A percentile compares a stretch with the other conserved stretches of the same genome.
Conservation (phyloP, 139 green algal genomes). For the Ostreobium quekettii region DNA sequence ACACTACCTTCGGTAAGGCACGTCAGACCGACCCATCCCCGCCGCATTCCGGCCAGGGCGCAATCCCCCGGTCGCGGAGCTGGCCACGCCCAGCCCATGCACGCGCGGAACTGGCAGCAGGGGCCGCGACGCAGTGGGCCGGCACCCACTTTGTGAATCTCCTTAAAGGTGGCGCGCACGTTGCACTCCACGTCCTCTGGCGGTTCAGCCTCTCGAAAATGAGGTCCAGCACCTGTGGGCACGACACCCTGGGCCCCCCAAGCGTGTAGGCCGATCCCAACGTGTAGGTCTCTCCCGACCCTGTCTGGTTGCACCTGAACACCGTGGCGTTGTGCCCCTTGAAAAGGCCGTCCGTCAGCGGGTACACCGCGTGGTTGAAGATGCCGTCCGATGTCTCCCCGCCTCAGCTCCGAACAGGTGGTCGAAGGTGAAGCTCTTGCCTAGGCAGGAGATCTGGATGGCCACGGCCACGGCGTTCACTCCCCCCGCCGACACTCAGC, state of each 20-base stretch:
- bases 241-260: constrained; percentile 47
- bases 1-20: too few species aligned
- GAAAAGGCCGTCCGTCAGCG: constrained; percentile 78
- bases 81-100: too few species aligned
- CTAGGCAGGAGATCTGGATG: neutral
- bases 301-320: constrained; percentile 59
- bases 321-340: constrained; percentile 84
- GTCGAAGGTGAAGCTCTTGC: constrained; percentile 16
- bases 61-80: too few species aligned
- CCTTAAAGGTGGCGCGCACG: constrained; percentile 80
- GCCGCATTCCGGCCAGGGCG: too few species aligned
- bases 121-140: too few species aligned
- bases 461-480: neutral
- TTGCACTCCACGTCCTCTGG: constrained; percentile 44
- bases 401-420: neutral
- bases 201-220: constrained; percentile 59
- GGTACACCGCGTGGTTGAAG: constrained; percentile 61
- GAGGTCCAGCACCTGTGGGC: constrained; percentile 63
- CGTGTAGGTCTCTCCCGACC: constrained; percentile 81
- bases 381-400: constrained; percentile 35
- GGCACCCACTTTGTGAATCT: constrained; percentile 86
- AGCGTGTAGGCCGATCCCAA: constrained; percentile 72
- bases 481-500: too few species aligned
- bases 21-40: too few species aligned
- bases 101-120: too few species aligned